Base-by-base conservation (phyloP, 2,329 filamentous ascomycete genomes). In the Colletotrichum zoysiae region DNA sequence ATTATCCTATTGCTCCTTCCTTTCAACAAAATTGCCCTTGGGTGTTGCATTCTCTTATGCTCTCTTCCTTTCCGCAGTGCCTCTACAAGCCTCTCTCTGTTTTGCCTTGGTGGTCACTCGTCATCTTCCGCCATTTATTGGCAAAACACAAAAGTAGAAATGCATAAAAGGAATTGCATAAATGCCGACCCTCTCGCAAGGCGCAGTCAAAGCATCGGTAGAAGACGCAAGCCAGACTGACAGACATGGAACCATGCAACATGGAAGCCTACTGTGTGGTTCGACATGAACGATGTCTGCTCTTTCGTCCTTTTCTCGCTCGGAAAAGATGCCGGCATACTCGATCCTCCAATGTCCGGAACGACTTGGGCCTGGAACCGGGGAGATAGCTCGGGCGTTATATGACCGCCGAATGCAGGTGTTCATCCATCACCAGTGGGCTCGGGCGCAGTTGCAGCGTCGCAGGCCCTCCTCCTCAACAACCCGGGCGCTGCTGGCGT, bases 371-470 rank as follows among this genome's bases (percentile, higher is more conserved):
- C 16, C 16, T 14, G 33, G 59, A 14, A 30, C 20, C 59, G 12
- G 46, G 44, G 40, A 40, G 60, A 30, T 33, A 7, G 26, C 23
- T 20, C 23, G 33, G 11, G 18, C 6, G n/a, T 26, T 33, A 7
- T 33, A 16, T 40, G 23, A 16, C 16, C 35, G 35, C 46, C 18
- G n/a, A 20, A 62, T 30, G 46, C 46, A 53, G 42, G n/a, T 26
- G 51, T 65, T 64, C 61, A 23, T 64, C 50, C n/a, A 11, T 44
- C 61, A 40, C 26, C 62, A 14, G 20, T 57, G 51, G 51, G 51
- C 62, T 46, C 40, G 42, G 40, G 30, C 51, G 40, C 6, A 5
- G 40, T 48, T 33, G 51, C 51, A 38, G 62, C 20, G 40, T 58
- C 44, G n/a, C 23, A 40, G 46, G 30, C 33, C 16, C 33, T 30